Conservation (phyloP, 768 basidiomycete genomes). For the Candolleomyces efflorescens region DNA sequence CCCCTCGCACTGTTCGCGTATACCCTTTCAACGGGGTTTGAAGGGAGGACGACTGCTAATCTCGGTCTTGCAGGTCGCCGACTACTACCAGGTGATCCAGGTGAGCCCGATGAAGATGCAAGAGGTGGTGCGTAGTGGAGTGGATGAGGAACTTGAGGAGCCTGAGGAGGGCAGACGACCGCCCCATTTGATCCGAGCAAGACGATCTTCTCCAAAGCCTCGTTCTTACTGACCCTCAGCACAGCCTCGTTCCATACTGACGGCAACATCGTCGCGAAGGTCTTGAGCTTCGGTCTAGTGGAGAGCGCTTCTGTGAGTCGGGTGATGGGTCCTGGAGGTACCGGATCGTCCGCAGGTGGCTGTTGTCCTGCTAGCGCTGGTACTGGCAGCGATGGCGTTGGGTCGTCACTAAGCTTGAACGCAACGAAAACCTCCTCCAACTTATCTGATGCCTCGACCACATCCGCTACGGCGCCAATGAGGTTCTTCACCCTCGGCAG, state of each 20-base stretch:
- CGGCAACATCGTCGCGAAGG: slow-evolving; percentile 50
- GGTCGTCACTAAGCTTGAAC: slow-evolving; percentile 52
- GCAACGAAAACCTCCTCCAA: slow-evolving; percentile 51
- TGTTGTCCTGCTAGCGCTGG: background rate
- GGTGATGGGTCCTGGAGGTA: slow-evolving; percentile 27
- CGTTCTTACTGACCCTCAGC: slow-evolving; percentile 45
- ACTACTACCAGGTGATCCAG: no score
- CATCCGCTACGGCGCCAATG: slow-evolving; percentile 41
- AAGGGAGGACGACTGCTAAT: slow-evolving; percentile 1
- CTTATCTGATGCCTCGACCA: slow-evolving; percentile 36
- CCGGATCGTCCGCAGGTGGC: no score
- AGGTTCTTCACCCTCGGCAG: slow-evolving; percentile 41
- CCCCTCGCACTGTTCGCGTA: background rate
- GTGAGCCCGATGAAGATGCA: no score
- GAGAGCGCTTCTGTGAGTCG: slow-evolving; percentile 31
- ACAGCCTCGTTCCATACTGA: slow-evolving; percentile 55
- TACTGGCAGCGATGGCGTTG: slow-evolving; percentile 15
- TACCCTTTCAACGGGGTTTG: slow-evolving; percentile 7
- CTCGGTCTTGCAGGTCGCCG: background rate
- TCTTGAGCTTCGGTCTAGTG: slow-evolving; percentile 38
- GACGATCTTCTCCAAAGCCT: slow-evolving; percentile 42
- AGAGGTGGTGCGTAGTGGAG: no score
- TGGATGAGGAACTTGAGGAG: no score
- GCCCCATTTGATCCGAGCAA: slow-evolving; percentile 22
- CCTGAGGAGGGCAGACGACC: no score